Conservation (phyloP, 2,329 filamentous ascomycete genomes). For the Scytalidium lignicola region DNA sequence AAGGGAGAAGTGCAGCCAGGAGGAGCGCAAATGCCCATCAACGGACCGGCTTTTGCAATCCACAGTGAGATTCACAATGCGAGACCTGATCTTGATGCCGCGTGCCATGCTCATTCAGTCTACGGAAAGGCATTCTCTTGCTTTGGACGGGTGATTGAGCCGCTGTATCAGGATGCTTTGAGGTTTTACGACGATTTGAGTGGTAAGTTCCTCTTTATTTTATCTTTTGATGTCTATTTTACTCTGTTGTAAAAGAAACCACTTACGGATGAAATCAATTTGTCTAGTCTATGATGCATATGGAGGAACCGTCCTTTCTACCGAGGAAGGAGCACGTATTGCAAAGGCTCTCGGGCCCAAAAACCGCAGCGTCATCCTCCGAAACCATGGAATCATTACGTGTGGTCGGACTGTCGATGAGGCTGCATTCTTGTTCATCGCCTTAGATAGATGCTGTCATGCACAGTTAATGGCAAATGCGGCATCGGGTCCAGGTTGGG, state of each 20-base stretch:
- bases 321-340: conserved; percentile 39
- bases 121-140: conserved; percentile 12
- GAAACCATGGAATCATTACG: conserved; percentile 40
- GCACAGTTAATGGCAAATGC: conserved; percentile 49
- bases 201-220: neutral
- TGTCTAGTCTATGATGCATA: conserved; percentile 35
- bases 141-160: conserved; percentile 11
- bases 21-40: conserved; percentile 31
- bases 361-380: conserved; percentile 36
- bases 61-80: conserved; percentile 9
- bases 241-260: too few species aligned
- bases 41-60: conserved; percentile 14
- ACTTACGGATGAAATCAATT: too few species aligned
- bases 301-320: conserved; percentile 39
- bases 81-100: conserved; percentile 11
- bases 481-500: conserved; percentile 57
- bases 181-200: neutral
- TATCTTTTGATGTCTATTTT: too few species aligned
- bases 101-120: conserved; percentile 10
- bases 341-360: conserved; percentile 33
- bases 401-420: conserved; percentile 36
- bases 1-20: conserved; percentile 37
- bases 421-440: conserved; percentile 37
- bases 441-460: conserved; percentile 36
- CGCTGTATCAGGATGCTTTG: conserved; percentile 14